Evolutionary conservation across 129 eudicot genomes (phyloP), one percentile per base, ranked within the genome.

Genomic region (Calendula officinalis): DNA sequence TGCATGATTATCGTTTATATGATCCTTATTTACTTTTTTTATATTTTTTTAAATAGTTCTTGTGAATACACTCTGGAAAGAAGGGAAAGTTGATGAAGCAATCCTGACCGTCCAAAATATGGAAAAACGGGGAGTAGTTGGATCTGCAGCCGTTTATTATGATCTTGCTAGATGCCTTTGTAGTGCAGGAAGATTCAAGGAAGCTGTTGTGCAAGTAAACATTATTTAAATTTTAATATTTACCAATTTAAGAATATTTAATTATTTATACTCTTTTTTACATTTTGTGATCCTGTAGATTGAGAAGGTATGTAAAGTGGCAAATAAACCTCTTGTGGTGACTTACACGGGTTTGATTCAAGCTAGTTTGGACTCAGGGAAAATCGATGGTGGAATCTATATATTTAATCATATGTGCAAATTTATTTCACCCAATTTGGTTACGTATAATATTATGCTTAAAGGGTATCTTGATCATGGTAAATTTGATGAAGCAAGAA

Each of bases 81-180:
- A 92, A 88, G 91, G 87, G n/a, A 92, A 81, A 76, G 58, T 76
- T 5, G 91, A 92, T 17, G 91, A 85, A 80, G 98, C 95, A 6
- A 63, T 79, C 41, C 11, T 39, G 67, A 81, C 81, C 35, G 95
- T 92, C 41, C 71, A 79, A 74, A 87, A 88, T 27, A 92, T 92
- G 98, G 96, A 92, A 75, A 80, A 79, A 69, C 77, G 95, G 11
- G 98, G 98, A 66, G 74, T 92, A 73, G 81, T 92, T 54, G 98
- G 98, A 63, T 77, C 90, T 12, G 88, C 91, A 59, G 83, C 85
- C 56, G 69, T 88, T 60, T 85, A 92, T 68, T 92, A 92, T 75
- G 98, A 92, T 75, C 95, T 92, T 72, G 98, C 96, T 75, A 86
- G 98, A 59, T 83, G 98, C 84, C 91, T 92, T 30, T 92, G 98